Evolutionary conservation across 176 grass and related monocot genomes (phyloP), one percentile per base, ranked within the genome.

Genomic region (Rhynchospora tenuis): DNA sequence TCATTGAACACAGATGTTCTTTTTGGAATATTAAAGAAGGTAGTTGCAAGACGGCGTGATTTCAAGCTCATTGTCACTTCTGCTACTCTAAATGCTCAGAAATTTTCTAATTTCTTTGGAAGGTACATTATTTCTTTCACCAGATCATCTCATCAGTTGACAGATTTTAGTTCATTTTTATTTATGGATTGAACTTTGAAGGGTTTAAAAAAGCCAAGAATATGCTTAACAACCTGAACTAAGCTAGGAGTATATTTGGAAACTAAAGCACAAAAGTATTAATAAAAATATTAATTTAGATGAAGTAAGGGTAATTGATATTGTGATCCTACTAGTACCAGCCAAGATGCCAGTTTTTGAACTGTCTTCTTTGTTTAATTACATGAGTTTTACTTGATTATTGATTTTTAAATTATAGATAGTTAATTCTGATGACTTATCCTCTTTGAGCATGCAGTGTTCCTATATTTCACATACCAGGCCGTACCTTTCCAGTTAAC

Each of bases 71-170:
- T 88, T 73, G 87, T 88, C 19, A 88, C 87, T 0, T 88, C 96
- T 84, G 93, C 96, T 47, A 98, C 96, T 52, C 78, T 98, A 81
- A 98, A 98, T 91, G 89, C 92, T 44, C 89, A 98, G 67, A 98
- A 98, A 72, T 98, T 98, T 82, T 98, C 96, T 9, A 93, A 95
- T 46, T 98, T 98, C 67, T 95, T 98, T 87, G 96, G 96, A 93
- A 92, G 96, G 96, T 98, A 86, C 46, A 46, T 55, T 60, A 52
- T 73, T 73, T 81, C 4, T 55, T 52, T 55, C 29, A 76, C 24
- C 22, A 76, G 48, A 76, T 13, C 48, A 75, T 48, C 24, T 0
- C 45, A 52, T 75, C 29, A 46, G 17, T 29, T 29, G 54, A 54
- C 23, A 76, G 29, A 28, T 51, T 54, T 74, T 17, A 22, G 12